A percentile compares a stretch with the other conserved stretches of the same genome.
Evolutionary conservation across 805 yeast species (phyloP).

Genomic region (Barnettozyma wickerhamii): DNA sequence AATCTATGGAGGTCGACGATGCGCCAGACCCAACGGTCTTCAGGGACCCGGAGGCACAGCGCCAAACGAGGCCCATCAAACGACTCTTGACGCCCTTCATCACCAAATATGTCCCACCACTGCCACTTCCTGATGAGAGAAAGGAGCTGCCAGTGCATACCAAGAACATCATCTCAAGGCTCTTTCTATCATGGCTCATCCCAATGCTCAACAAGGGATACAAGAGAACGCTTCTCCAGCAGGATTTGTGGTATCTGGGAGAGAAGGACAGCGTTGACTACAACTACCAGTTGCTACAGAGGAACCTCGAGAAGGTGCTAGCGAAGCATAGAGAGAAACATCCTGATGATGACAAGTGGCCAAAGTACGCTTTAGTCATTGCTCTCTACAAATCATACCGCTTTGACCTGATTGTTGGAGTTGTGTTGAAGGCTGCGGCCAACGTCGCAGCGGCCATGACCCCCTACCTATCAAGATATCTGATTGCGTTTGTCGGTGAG

Average conservation of each 20-base stretch:
- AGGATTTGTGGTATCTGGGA: constrained; percentile 50
- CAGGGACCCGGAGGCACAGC: constrained; percentile 5
- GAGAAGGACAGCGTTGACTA: constrained; percentile 35
- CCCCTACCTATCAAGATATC: constrained; percentile 46
- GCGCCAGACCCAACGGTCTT: constrained; percentile 1
- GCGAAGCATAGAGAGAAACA: constrained; percentile 13
- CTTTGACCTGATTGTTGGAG: constrained; percentile 34
- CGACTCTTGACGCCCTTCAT: constrained; percentile 9
- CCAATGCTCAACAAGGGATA: constrained; percentile 64
- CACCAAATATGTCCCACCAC: constrained; percentile 9
- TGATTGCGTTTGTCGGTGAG: constrained; percentile 46
- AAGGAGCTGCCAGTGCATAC: constrained; percentile 10
- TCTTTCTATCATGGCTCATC: constrained; percentile 59
- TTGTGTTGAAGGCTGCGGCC: constrained; percentile 36
- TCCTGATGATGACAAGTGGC: constrained; percentile 2
- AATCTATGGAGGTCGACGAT: constrained; percentile 1
- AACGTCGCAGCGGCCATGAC: constrained; percentile 45
- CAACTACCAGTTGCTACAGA: neutral
- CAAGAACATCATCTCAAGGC: constrained; percentile 34
- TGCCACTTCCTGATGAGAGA: constrained; percentile 5
- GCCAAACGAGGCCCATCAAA: constrained; percentile 5
- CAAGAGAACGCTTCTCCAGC: constrained; percentile 59
- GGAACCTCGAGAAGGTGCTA: constrained; percentile 22
- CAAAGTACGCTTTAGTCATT: constrained; percentile 30
- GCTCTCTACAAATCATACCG: constrained; percentile 43